A percentile compares a stretch with the other conserved stretches of the same genome.
Conservation (phyloP, 2,329 filamentous ascomycete species). For the Trichoderma atroviride region DNA sequence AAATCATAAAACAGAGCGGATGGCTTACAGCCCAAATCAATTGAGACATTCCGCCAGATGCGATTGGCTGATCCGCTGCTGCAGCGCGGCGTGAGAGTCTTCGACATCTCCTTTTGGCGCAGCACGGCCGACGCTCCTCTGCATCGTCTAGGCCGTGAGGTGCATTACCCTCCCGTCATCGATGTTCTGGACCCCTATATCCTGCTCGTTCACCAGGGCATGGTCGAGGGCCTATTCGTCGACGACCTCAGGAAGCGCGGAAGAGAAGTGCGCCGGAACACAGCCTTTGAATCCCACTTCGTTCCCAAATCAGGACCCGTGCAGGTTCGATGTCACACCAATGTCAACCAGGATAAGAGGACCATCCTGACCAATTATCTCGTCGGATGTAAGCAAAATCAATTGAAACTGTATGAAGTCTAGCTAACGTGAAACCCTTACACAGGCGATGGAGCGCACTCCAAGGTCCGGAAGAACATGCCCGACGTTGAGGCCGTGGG, state of each 20-base stretch:
- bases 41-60: conserved; percentile 76
- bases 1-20: conserved; percentile 56
- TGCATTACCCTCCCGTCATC: conserved; percentile 67
- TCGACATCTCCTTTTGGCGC: conserved; percentile 76
- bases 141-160: conserved; percentile 63
- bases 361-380: conserved; percentile 64
- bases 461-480: conserved; percentile 68
- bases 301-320: conserved; percentile 48
- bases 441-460: conserved; percentile 69
- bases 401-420: neutral
- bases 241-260: conserved; percentile 68
- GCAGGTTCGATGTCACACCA: conserved; percentile 55
- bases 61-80: conserved; percentile 69
- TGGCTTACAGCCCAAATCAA: conserved; percentile 75
- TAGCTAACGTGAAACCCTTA: neutral
- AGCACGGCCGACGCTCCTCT: conserved; percentile 54
- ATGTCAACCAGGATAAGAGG: conserved; percentile 53
- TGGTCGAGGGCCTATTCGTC: conserved; percentile 72
- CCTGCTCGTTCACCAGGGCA: conserved; percentile 69
- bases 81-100: conserved; percentile 68
- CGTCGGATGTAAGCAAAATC: conserved; percentile 61
- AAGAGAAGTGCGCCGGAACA: conserved; percentile 64
- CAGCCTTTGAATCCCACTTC: conserved; percentile 62
- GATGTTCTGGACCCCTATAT: conserved; percentile 62
- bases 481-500: conserved; percentile 58